A percentile compares a stretch with the other conserved stretches of the same genome.
These are phyloP conservation scores for Breviolum minutum DNA, from an alignment of 73 alveolate genomes.

Conservation along the genomic window DNA sequence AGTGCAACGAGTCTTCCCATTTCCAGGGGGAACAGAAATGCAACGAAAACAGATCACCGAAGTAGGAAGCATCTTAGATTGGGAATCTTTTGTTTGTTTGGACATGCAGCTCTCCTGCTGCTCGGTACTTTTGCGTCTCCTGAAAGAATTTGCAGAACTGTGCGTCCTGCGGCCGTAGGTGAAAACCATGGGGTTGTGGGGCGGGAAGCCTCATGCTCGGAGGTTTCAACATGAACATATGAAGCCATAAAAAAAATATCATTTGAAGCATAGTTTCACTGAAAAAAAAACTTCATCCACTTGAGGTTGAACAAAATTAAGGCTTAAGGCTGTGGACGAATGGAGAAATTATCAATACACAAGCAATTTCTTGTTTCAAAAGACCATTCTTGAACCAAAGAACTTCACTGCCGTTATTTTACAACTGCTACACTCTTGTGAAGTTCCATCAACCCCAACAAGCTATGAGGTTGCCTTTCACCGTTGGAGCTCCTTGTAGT, in stretches of 20 bases:
- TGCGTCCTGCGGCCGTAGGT: conserved; percentile 12
- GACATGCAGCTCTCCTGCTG: conserved; percentile 19
- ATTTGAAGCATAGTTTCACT: no score
- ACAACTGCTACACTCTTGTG: neutral
- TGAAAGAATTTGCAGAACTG: conserved; percentile 64
- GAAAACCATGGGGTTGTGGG: neutral
- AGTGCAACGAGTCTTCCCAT: no score
- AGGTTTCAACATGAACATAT: neutral
- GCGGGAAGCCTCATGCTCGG: neutral
- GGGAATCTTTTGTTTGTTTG: no score
- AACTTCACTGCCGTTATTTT: neutral
- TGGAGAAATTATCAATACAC: no score
- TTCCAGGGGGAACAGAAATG: no score
- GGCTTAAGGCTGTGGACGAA: no score
- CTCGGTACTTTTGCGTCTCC: conserved; percentile 78
- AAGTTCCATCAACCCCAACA: neutral
- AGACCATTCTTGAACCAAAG: neutral
- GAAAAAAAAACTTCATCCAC: no score
- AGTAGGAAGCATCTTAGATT: no score
- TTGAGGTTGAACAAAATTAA: no score
- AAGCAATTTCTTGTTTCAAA: no score
- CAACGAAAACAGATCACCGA: no score
- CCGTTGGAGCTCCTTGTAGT: conserved; percentile 15
- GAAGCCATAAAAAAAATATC: no score
- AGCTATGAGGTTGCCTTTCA: neutral